Conservation (phyloP, 306 rosid species). For the Casuarina glauca region DNA sequence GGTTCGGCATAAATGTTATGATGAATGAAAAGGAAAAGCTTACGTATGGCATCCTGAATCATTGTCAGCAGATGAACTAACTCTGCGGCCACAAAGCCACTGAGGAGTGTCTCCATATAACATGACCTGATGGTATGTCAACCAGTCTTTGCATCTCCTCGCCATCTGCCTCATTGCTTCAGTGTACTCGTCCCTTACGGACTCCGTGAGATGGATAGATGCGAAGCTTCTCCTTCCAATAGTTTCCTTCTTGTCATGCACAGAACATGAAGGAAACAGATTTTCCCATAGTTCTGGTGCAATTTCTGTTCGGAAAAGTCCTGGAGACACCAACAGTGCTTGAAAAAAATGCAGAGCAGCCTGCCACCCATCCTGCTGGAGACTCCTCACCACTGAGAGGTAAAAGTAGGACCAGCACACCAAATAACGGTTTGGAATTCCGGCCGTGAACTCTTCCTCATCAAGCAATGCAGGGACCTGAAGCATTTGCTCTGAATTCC, state of each 20-base stretch:
- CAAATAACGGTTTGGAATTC: slow-evolving; percentile 53
- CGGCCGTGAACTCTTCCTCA: slow-evolving; percentile 59
- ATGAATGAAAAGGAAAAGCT: slow-evolving; percentile 35
- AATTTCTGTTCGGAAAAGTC: slow-evolving; percentile 54
- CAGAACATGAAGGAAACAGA: slow-evolving; percentile 39
- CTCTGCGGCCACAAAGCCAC: slow-evolving; percentile 43
- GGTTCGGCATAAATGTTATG: neutral
- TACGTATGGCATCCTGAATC: slow-evolving; percentile 40
- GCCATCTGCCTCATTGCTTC: slow-evolving; percentile 55
- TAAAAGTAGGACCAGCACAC: slow-evolving; percentile 75
- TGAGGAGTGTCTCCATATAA: slow-evolving; percentile 57
- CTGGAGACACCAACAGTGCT: slow-evolving; percentile 68
- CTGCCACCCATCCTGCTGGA: slow-evolving; percentile 77
- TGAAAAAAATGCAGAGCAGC: slow-evolving; percentile 78
- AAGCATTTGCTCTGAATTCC: slow-evolving; percentile 73
- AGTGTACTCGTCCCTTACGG: slow-evolving; percentile 31
- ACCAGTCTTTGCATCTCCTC: slow-evolving; percentile 61
- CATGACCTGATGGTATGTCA: slow-evolving; percentile 76
- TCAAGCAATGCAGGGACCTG: slow-evolving; percentile 79
- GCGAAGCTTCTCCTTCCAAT: slow-evolving; percentile 29
- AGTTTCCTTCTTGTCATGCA: slow-evolving; percentile 16
- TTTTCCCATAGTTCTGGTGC: slow-evolving; percentile 52
- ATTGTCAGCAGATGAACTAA: slow-evolving; percentile 21
- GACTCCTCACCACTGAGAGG: slow-evolving; percentile 59
- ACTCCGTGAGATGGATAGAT: slow-evolving; percentile 4